Conservation (phyloP, 805 yeast species). For the Lachancea lanzarotensis region DNA sequence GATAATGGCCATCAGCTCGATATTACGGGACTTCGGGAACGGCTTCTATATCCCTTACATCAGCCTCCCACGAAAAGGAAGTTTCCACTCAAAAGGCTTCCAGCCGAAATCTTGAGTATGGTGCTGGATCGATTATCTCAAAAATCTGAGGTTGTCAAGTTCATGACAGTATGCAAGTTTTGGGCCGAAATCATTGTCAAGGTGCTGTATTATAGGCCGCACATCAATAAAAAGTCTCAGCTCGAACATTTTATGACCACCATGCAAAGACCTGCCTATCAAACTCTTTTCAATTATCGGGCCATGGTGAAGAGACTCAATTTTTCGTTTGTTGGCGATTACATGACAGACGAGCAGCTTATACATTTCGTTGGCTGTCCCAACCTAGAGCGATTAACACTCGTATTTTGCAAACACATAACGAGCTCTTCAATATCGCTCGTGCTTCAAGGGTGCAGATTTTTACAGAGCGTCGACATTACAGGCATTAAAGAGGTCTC, state of each 20-base stretch:
- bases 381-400: constrained; percentile 76
- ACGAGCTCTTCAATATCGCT: constrained; percentile 54
- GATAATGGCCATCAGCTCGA: constrained; percentile 1
- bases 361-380: constrained; percentile 57
- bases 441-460: constrained; percentile 57
- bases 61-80: constrained; percentile 1
- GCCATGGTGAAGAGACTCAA: constrained; percentile 71
- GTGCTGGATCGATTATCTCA: constrained; percentile 60
- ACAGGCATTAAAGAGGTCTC: constrained; percentile 64
- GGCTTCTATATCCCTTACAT: constrained; percentile 1
- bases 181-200: constrained; percentile 78
- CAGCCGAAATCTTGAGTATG: constrained; percentile 53
- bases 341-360: constrained; percentile 60
- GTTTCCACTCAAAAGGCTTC: constrained; percentile 34
- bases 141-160: constrained; percentile 50
- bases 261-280: constrained; percentile 21
- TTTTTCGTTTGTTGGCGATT: constrained; percentile 62
- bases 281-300: constrained; percentile 61
- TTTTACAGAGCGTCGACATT: constrained; percentile 78
- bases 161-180: constrained; percentile 67
- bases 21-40: not conserved
- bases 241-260: constrained; percentile 36
- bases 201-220: constrained; percentile 82
- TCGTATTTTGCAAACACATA: constrained; percentile 70
- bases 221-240: constrained; percentile 51